phyloP scores from a whole-genome alignment of 2,329 filamentous ascomycete genomes.

The Mariannaea sp. region DNA sequence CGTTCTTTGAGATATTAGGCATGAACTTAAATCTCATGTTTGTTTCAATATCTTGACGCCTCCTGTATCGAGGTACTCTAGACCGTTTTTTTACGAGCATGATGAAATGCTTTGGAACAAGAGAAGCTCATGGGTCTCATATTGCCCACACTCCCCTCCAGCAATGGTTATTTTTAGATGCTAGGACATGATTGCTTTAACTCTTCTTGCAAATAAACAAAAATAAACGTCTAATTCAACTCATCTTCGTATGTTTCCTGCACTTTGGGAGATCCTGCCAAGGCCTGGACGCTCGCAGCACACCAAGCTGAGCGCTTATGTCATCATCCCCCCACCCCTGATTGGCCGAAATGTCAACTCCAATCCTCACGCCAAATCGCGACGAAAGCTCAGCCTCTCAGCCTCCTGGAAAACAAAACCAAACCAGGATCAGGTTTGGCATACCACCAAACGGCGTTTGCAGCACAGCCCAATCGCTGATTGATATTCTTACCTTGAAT shows the following conservation, averaged over 20 bases:
- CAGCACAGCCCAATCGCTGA: conserved; percentile 17
- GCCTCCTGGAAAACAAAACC: conserved; percentile 28
- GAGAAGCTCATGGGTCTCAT: not conserved
- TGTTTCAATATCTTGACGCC: conserved; percentile 11
- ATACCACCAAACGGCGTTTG: conserved; percentile 15
- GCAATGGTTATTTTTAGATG: not conserved
- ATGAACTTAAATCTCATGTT: conserved; percentile 30
- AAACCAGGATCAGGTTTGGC: conserved; percentile 13
- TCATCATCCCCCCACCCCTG: conserved; percentile 27
- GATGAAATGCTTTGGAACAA: not conserved
- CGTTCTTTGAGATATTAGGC: conserved; percentile 27
- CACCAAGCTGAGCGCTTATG: conserved; percentile 25
- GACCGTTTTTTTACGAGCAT: not conserved
- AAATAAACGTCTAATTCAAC: not conserved
- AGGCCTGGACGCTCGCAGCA: not conserved
- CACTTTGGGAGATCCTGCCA: too few relatives aligned
- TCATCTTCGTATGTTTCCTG: too few relatives aligned
- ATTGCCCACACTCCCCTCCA: not conserved
- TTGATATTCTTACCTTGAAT: not conserved
- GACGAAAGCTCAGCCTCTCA: conserved; percentile 31
- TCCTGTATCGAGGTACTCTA: not conserved
- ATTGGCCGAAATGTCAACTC: conserved; percentile 29
- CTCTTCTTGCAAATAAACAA: not conserved
- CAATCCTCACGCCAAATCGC: conserved; percentile 26
- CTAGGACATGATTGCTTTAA: not conserved